Conservation (phyloP, 176 grass and related monocot genomes). For the Cenchrus fungigraminus region DNA sequence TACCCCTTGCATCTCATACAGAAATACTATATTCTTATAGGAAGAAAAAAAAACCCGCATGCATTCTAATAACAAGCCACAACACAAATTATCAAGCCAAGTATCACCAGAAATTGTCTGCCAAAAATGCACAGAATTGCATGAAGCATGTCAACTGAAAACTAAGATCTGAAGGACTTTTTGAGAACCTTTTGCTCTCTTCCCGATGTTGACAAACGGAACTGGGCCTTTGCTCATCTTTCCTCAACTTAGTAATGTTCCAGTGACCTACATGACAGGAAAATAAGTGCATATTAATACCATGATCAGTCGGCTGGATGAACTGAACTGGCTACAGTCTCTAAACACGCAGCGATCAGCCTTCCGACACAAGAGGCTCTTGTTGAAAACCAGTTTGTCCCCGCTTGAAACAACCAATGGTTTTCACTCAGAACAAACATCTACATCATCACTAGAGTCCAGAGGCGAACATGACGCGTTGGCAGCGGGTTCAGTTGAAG, state of each 20-base stretch:
- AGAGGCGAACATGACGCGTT: background rate
- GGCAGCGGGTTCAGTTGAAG: background rate
- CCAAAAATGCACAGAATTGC: background rate
- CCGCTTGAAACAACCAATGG: background rate
- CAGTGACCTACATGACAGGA: background rate
- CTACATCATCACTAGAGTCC: background rate
- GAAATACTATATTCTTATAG: background rate
- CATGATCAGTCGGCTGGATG: background rate
- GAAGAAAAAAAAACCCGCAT: background rate
- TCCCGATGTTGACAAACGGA: slow-evolving; percentile 68
- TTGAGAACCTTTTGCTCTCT: slow-evolving; percentile 64
- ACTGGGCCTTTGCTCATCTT: slow-evolving; percentile 74
- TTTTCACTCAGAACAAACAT: background rate
- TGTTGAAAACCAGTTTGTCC: no score
- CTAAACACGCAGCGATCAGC: background rate
- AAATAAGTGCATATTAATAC: background rate
- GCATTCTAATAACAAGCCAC: background rate
- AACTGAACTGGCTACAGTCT: background rate
- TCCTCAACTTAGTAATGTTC: slow-evolving; percentile 4
- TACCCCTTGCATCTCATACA: background rate
- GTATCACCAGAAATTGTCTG: background rate
- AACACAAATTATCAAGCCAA: background rate
- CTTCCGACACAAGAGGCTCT: background rate
- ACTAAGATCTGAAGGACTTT: background rate
- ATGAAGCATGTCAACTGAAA: background rate